These are phyloP conservation scores for sorghum (Sorghum bicolor) DNA, from an alignment of 176 grass and related monocot species.

Conservation along the genomic window DNA sequence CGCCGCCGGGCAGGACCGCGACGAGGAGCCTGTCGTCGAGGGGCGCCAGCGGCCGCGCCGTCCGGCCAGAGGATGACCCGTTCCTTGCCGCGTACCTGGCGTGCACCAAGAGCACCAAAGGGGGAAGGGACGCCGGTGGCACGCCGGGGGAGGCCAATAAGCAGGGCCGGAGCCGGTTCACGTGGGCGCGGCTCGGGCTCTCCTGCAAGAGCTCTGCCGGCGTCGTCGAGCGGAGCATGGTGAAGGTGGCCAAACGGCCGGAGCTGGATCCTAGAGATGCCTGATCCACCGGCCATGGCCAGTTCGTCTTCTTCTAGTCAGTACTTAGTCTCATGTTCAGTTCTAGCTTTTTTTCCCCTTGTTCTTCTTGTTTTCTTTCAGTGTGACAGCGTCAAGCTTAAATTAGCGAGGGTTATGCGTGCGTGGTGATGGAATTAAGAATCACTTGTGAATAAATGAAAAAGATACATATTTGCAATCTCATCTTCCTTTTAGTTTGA, in stretches of 20 bases:
- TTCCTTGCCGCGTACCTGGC: slow-evolving; percentile 82
- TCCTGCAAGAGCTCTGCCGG: slow-evolving; percentile 49
- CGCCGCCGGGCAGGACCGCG: background rate
- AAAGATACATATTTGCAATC: background rate
- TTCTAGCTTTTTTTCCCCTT: background rate
- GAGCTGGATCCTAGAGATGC: slow-evolving; percentile 27
- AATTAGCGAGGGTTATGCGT: background rate
- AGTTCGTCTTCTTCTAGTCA: background rate
- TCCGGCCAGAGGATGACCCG: slow-evolving; percentile 65
- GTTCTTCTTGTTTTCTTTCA: background rate
- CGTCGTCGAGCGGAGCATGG: slow-evolving; percentile 48
- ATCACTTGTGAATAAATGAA: background rate
- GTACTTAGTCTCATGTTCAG: background rate
- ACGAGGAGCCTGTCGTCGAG: background rate
- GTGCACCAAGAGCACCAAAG: slow-evolving; percentile 62
- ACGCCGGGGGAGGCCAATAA: background rate
- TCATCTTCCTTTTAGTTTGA: background rate
- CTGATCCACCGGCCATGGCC: background rate
- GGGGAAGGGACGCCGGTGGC: background rate
- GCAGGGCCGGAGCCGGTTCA: slow-evolving; percentile 1
- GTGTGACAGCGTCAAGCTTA: background rate
- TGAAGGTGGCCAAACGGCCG: slow-evolving; percentile 37
- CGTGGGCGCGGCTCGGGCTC: slow-evolving; percentile 26
- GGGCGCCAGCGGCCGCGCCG: background rate
- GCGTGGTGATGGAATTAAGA: background rate